phyloP scores from a whole-genome alignment of 2,329 filamentous ascomycete species.

The Metarhizium robertsii region DNA sequence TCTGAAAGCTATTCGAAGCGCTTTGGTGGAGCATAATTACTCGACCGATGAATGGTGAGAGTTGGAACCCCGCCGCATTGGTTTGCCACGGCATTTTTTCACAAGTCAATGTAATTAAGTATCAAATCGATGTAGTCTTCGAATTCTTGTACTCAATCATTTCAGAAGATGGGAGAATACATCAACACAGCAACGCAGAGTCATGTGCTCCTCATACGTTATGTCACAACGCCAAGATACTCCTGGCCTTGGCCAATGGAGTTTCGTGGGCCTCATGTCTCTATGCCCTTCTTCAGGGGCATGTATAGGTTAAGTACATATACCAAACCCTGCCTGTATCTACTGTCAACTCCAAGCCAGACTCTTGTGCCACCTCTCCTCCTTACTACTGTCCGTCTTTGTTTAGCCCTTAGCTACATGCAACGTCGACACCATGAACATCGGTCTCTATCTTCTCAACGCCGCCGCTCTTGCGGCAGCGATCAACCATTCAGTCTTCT shows the following conservation, averaged over 20 bases:
- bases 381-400: background rate
- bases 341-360: background rate
- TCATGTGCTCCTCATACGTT: too few species aligned
- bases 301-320: background rate
- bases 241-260: too few species aligned
- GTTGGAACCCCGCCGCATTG: too few species aligned
- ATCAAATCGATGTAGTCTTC: too few species aligned
- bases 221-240: too few species aligned
- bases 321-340: background rate
- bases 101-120: too few species aligned
- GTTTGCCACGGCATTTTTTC: too few species aligned
- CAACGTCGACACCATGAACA: background rate
- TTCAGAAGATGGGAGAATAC: too few species aligned
- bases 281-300: too few species aligned
- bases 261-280: too few species aligned
- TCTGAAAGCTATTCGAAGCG: background rate
- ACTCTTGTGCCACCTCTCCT: background rate
- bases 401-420: background rate
- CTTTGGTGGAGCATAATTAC: background rate
- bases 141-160: too few species aligned
- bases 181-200: too few species aligned
- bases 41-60: background rate
- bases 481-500: background rate
- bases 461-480: background rate
- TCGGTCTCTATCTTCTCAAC: background rate